phyloP scores from a whole-genome alignment of 345 rosid species.

The Hibiscus mutabilis region DNA sequence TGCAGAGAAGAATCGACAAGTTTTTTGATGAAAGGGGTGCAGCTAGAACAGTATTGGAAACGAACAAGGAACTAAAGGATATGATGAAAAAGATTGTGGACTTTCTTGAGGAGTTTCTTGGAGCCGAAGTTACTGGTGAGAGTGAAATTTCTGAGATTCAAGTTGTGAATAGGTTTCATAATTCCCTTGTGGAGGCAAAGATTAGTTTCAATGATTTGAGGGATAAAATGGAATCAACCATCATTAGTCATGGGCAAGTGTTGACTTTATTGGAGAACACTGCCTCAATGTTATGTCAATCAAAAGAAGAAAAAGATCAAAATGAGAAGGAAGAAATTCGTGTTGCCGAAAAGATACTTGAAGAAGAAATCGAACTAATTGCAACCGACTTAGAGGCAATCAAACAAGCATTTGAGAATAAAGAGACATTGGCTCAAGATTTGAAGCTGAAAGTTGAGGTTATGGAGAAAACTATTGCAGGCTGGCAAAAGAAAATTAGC shows the following conservation, averaged over 20 bases:
- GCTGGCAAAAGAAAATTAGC: conserved; percentile 42
- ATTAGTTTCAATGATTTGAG: conserved; percentile 25
- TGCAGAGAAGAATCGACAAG: conserved; percentile 28
- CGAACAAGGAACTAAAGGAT: conserved; percentile 13
- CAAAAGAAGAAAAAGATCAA: conserved; percentile 9
- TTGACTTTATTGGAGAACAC: conserved; percentile 46
- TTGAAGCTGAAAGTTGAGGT: conserved; percentile 44
- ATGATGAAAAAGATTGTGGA: conserved; percentile 29
- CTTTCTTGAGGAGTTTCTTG: conserved; percentile 39
- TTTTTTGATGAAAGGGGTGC: conserved; percentile 37
- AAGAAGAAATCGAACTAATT: conserved; percentile 30
- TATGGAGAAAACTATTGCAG: conserved; percentile 43
- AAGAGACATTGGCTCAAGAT: conserved; percentile 43
- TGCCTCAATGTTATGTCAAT: conserved; percentile 32
- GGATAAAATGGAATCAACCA: conserved; percentile 31
- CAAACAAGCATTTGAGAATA: conserved; percentile 43
- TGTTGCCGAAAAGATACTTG: conserved; percentile 20
- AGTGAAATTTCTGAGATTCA: conserved; percentile 33
- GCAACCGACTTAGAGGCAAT: conserved; percentile 41
- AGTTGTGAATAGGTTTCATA: conserved; percentile 7
- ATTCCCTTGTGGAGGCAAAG: conserved; percentile 30
- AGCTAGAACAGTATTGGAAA: neutral
- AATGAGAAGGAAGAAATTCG: conserved; percentile 15
- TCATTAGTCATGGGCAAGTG: conserved; percentile 28
- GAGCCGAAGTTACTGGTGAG: conserved; percentile 25